phyloP scores from a whole-genome alignment of 441 rosid species.

The Viola pubescens region DNA sequence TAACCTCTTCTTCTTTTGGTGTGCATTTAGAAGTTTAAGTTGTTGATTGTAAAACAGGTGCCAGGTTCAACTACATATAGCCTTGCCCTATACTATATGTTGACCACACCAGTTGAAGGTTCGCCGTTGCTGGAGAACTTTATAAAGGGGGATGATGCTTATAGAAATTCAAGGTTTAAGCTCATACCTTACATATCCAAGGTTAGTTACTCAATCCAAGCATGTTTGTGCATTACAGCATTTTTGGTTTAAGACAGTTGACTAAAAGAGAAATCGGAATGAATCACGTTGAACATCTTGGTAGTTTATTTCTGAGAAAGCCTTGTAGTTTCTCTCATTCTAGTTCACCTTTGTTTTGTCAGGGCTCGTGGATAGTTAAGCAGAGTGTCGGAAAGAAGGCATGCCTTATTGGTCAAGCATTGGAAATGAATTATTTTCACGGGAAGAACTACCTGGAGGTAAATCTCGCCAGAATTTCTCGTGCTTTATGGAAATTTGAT shows the following conservation, averaged over 20 bases:
- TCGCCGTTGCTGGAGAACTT: slow-evolving; percentile 77
- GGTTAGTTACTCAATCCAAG: slow-evolving; percentile 36
- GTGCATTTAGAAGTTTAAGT: slow-evolving; percentile 11
- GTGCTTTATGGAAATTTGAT: background rate
- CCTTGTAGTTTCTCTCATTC: background rate
- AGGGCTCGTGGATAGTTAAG: slow-evolving; percentile 99
- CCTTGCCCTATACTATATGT: slow-evolving; percentile 86
- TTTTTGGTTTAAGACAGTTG: no score
- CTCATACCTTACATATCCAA: slow-evolving; percentile 94
- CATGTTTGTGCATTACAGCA: background rate
- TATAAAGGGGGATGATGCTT: slow-evolving; percentile 75
- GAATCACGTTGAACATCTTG: no score
- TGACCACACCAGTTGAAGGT: slow-evolving; percentile 72
- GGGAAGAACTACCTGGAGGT: slow-evolving; percentile 96
- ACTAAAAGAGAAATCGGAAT: no score
- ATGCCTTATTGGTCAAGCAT: slow-evolving; percentile 90
- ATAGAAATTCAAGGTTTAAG: slow-evolving; percentile 92
- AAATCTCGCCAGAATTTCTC: slow-evolving; percentile 15
- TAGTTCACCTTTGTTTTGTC: slow-evolving; percentile 21
- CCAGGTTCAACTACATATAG: slow-evolving; percentile 84
- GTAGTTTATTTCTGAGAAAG: background rate
- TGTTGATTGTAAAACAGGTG: slow-evolving; percentile 41
- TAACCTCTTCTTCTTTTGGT: background rate
- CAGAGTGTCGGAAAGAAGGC: slow-evolving; percentile 98
- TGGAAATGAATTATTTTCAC: slow-evolving; percentile 79